phyloP scores from a whole-genome alignment of 371 early-diverging fungal species.

The Mortierella sp. region DNA sequence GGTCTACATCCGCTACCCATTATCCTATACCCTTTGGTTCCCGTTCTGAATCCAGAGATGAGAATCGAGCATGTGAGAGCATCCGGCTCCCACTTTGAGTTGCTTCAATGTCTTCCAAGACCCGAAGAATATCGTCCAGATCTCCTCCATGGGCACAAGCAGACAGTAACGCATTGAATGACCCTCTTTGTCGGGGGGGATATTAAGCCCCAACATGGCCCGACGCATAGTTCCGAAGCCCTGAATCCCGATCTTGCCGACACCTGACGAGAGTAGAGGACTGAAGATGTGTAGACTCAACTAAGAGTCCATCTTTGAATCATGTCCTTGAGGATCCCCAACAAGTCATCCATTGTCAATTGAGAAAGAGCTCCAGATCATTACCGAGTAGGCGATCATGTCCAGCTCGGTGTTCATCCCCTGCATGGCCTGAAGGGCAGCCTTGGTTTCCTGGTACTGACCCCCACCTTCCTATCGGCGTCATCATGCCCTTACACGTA shows the following conservation, averaged over 20 bases:
- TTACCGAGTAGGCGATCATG: conserved; percentile 41
- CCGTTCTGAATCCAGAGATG: conserved; percentile 48
- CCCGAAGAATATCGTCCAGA: conserved; percentile 23
- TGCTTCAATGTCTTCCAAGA: conserved; percentile 30
- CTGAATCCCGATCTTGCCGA: conserved; percentile 30
- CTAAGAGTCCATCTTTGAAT: conserved; percentile 34
- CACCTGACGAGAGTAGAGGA: conserved; percentile 31
- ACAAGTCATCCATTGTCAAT: conserved; percentile 21
- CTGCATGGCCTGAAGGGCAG: conserved; percentile 34
- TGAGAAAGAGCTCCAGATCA: conserved; percentile 36
- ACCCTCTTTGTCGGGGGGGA: conserved; percentile 35
- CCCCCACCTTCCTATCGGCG: conserved; percentile 41
- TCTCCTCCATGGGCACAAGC: conserved; percentile 40
- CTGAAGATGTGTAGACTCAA: conserved; percentile 42
- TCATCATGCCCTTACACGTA: conserved; percentile 42
- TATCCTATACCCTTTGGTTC: conserved; percentile 44
- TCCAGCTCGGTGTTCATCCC: conserved; percentile 43
- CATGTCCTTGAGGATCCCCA: conserved; percentile 38
- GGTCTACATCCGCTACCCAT: conserved; percentile 18
- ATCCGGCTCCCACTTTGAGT: conserved; percentile 25
- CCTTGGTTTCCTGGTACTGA: conserved; percentile 38
- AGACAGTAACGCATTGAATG: conserved; percentile 40
- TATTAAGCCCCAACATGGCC: conserved; percentile 24
- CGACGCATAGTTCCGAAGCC: conserved; percentile 24
- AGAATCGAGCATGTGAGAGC: conserved; percentile 40